Evolutionary conservation across 805 yeast species (phyloP), one percentile per base, ranked within the genome.

Genomic region (Kluyveromyces starmeri): DNA sequence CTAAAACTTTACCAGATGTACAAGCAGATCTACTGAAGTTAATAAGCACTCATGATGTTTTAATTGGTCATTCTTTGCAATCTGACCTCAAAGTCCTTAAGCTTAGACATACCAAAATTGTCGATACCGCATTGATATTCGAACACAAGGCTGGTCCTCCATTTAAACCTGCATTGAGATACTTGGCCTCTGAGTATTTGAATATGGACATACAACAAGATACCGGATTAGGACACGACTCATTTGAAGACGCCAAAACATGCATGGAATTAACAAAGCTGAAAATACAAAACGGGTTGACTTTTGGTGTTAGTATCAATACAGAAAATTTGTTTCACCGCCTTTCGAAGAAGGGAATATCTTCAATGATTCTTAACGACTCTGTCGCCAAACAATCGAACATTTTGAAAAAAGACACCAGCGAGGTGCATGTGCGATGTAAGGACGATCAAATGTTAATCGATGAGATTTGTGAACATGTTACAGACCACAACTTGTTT

Each of bases 61-160:
- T 89, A 15, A 71, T 89, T 34, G 97, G 98, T 2, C 98, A 89
- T 54, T 89, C 97, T 0, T 62, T 89, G 20, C 89, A 88, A 42
- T 76, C 80, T 15, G 98, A 89, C 55, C 63, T 89, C 32, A 64
- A 68, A 8, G 94, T 77, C 3, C 57, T 92, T 51, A 69, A 70
- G 45, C 46, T 92, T 11, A 67, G 76, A 31, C 97, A 89, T 53
- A 78, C 83, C 2, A 64, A 59, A 11, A 67, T 88, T 17, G 73
- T 89, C 10, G 98, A 89, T 57, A 89, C 97, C 0, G 67, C 96
- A 0, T 45, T 82, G 1, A 62, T 79, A 8, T 82, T 64, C 58
- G 85, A 85, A 35, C 95, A 86, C 52, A 70, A 73, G n/a, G 67
- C 82, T 21, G 96, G 96, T 0, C 79, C 79, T 0, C 94, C 95